Base-by-base conservation (phyloP, 176 grass and related monocot genomes). In the Bolboschoenus planiculmis region DNA sequence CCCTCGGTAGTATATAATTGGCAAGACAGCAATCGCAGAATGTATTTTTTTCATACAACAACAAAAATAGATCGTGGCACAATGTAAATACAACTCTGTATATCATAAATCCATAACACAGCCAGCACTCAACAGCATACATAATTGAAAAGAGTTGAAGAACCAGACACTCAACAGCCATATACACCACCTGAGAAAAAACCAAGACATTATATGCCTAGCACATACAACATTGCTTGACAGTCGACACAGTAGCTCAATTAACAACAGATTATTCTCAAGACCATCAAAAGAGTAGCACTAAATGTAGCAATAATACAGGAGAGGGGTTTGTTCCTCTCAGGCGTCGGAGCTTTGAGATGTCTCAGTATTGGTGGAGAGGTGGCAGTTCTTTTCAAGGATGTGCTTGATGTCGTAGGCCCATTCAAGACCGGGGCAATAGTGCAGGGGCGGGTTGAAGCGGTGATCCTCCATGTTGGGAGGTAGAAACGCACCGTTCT, bases 401-500 rank as follows among this genome's bases (percentile, higher is more conserved):
- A 87, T 47, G 51, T 62, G 92, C 84, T 99, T 99, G 31, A 99
- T 91, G 85, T 99, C 96, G 0, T 99, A 99, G 4, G 96, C 96
- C 96, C 96, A 99, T 58, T 99, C 92, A 18, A 99, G 79, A 16
- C 96, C 96, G 15, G 92, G 90, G 87, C 96, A 99, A 86, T 99
- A 99, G 21, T 99, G 96, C 34, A 99, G 89, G 5, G 96, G 96
- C 23, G 92, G 96, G 74, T 99, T 99, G 87, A 99, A 99, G 77
- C 96, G 87, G 66, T 93, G 81, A 85, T 99, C 96, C 64, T 99
- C 86, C 70, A 99, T 90, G 83, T 93, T 87, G 35, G 96, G 96
- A 44, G 96, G 92, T 50, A 99, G 78, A 91, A 99, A 99, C 11
- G 96, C 92, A 1, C 96, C 92, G 15, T 91, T 99, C 85, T 99